Evolutionary conservation across 2,329 filamentous ascomycete species (phyloP), one percentile per base, ranked within the genome.

Genomic region (Cercospora sp.): DNA sequence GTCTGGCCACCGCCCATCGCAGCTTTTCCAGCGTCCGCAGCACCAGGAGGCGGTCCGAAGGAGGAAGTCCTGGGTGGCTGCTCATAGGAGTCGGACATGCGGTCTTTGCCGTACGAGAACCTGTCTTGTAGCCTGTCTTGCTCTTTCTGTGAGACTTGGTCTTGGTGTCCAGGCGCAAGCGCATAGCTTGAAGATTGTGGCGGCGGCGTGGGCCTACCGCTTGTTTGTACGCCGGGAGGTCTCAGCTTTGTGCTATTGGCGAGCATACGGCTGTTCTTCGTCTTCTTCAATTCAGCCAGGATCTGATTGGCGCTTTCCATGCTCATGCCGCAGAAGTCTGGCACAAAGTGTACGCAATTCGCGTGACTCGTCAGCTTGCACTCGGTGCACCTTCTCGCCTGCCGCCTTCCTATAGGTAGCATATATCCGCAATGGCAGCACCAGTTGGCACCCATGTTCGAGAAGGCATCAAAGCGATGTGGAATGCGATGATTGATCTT

Each of bases 401-500:
- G 97, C 81, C 96, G 97, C 79, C 94, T 93, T 68, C 95, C 95
- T 78, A 99, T 91, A 0, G 95, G 94, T 61, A 99, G 83, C 73
- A 99, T 91, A 78, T 97, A 98, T 75, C 95, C 95, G 79, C 95
- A 99, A 81, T 99, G 95, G 78, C 95, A 99, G 82, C 95, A 99
- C 95, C 95, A 99, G 79, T 98, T 99, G 74, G 95, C 95, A 16
- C 94, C 95, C 82, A 99, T 92, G 77, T 99, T 99, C 72, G 93
- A 93, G 79, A 96, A 99, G n/a, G 91, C 89, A 76, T 94, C 90
- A 84, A 98, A 99, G 64, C 95, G 90, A 86, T 99, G 95, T 8
- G 95, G 95, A 78, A 99, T 99, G 72, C 95, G 92, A 79, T 99
- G 95, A 79, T 99, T 99, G 87, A 99, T 96, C 85, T 98, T 99